Percentiles rank a stretch among this genome's conserved stretches.
These are phyloP conservation scores for Alternaria sp. DNA, from an alignment of 2,329 filamentous ascomycete species.

Conservation along the genomic window DNA sequence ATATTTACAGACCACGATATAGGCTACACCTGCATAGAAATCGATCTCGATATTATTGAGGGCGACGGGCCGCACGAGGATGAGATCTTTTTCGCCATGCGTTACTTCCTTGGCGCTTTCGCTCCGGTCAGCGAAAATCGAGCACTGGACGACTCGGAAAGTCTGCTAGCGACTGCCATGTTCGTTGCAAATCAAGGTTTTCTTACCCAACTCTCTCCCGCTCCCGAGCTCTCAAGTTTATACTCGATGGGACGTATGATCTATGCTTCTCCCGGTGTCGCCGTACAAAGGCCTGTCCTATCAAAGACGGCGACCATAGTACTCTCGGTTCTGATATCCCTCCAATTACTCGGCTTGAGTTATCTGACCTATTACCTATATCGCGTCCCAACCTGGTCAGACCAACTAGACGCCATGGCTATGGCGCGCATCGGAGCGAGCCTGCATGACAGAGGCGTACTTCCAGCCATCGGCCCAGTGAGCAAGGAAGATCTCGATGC, in stretches of 20 bases:
- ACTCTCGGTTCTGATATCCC: neutral
- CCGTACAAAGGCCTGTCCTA: neutral
- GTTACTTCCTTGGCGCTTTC: no score
- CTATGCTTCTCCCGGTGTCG: neutral
- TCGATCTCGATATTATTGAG: no score
- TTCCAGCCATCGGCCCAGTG: neutral
- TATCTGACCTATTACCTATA: neutral
- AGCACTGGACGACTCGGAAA: no score
- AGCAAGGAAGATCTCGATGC: neutral
- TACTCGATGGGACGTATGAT: neutral
- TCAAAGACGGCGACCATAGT: accelerated
- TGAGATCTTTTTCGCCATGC: no score
- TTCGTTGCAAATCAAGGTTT: neutral
- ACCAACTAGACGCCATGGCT: neutral
- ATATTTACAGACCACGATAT: no score
- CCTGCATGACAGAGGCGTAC: neutral
- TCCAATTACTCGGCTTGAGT: neutral
- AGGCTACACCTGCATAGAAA: no score
- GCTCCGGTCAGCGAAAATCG: no score
- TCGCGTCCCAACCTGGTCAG: neutral
- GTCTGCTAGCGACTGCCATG: neutral
- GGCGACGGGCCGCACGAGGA: no score
- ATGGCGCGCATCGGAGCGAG: neutral
- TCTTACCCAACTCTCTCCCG: neutral
- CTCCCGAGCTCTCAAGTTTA: no score